Base-by-base conservation (phyloP, 371 early-diverging fungal species). In the Rhizopus arrhizus region DNA sequence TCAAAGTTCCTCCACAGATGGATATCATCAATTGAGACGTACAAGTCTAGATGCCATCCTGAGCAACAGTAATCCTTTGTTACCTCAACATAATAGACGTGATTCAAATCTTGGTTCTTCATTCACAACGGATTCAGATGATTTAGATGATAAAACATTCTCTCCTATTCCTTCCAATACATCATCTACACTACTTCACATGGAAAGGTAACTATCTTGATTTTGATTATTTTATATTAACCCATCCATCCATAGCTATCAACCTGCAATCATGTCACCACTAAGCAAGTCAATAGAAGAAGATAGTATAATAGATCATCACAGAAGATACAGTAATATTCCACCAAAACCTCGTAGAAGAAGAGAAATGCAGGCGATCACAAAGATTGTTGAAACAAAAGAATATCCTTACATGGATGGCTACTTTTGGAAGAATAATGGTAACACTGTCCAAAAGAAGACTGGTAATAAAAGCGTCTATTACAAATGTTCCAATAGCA, bases 311-410 rank as follows among this genome's bases (percentile, higher is more conserved):
- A 52, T 57, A 43, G 29, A 57, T 32, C 35, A 50, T 22, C 48
- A 29, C 29, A 8, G 11, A 9, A 48, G 12, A 48, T 48, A 28
- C 51, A 38, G 8, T 29, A 29, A 12, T 29, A 48, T 48, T 8
- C 59, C 69, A 35, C 69, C 65, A 52, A 55, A 65, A 34, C 70
- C 70, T 41, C 65, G 70, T 16, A 55, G 70, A 36, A 77, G 84
- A 60, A 76, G 82, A 35, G 84, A 82, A 63, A 84, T 84, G 84
- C 82, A 82, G 56, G 81, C 84, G 4, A 81, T 84, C 46, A 81
- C 79, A 15, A 79, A 77, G 65, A 81, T 82, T 50, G 78, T 84
- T 2, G 84, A 84, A 49, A 82, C 84, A 13, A 69, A 65, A 52
- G 82, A 84, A 46, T 65, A 80, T 63, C 82, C 80, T 22, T 73